Conservation (phyloP, 345 rosid species). For the Rubroshorea leprosula region DNA sequence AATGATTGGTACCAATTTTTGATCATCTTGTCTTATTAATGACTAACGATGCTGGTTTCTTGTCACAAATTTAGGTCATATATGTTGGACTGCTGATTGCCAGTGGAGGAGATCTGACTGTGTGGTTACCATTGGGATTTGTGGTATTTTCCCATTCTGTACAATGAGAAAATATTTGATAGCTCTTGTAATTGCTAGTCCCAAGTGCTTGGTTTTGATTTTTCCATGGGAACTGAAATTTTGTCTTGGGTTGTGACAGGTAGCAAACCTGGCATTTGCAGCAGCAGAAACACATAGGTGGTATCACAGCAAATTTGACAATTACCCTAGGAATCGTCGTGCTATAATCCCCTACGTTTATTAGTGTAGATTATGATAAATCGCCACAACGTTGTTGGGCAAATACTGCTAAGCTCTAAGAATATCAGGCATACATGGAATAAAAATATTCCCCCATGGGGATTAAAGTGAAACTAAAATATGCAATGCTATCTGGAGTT, state of each 20-base stretch:
- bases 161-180: no score
- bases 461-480: no score
- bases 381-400: no score
- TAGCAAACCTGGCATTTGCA: conserved; percentile 49
- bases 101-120: conserved; percentile 56
- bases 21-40: background rate
- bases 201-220: background rate
- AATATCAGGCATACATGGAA: no score
- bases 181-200: no score
- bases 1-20: background rate
- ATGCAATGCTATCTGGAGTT: no score
- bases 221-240: background rate
- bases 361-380: no score
- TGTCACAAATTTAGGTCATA: conserved; percentile 39
- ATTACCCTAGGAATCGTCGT: conserved; percentile 45
- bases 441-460: no score
- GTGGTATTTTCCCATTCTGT: conserved; percentile 38
- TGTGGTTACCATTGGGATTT: conserved; percentile 56
- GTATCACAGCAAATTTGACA: conserved; percentile 58
- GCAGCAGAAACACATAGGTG: conserved; percentile 75
- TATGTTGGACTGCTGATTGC: conserved; percentile 61
- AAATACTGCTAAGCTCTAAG: no score
- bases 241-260: conserved; percentile 37
- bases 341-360: conserved; percentile 49
- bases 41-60: background rate